Base-by-base conservation (phyloP, 768 basidiomycete genomes). In the Naganishia kalamii region DNA sequence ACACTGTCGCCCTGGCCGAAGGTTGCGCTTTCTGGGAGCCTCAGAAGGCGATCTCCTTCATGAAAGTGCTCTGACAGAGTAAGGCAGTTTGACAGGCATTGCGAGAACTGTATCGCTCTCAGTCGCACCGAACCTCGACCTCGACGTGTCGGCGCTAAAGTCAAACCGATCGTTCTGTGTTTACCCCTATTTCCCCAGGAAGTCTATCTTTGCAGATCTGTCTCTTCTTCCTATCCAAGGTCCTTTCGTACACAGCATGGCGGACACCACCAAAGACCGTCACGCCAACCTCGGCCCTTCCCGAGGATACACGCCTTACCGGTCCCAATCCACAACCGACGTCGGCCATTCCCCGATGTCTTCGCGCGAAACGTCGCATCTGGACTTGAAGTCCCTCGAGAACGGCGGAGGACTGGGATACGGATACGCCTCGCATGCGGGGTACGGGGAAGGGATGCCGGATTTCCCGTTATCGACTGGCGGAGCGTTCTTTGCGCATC, bases 331-430 rank as follows among this genome's bases (percentile, higher is more conserved):
- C 8, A 40, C 37, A 33, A 21, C 40, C 33, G 54, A 57, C 54
- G 54, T 57, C 54, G 54, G 35, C 54, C 19, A 57, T 21, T 57
- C 54, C 10, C 54, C 54, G 13, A 25, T 37, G 23, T 57, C 54
- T 5, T 57, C 54, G 10, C 43, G 19, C 13, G 21, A 10, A 11
- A 44, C 12, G 13, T 41, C 54, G 11, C 54, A 57, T 40, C 43
- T 44, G 13, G 54, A 57, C 27, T 15, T 57, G 3, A 57, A 57
- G 11, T 3, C 35, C 21, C 54, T 57, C n/a, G 54, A 57, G 40
- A 57, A 25, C 54, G 54, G 54, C 43, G 43, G 43, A 40, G 21
- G 21, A 32, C 54, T 23, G 35, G 15, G 54, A 23, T n/a, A 57
- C 54, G 37, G 43, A n/a, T 44, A 44, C 19, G 12, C 43, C 13